These are phyloP conservation scores for Scheffersomyces ergatensis DNA, from an alignment of 805 yeast genomes.

Conservation along the genomic window DNA sequence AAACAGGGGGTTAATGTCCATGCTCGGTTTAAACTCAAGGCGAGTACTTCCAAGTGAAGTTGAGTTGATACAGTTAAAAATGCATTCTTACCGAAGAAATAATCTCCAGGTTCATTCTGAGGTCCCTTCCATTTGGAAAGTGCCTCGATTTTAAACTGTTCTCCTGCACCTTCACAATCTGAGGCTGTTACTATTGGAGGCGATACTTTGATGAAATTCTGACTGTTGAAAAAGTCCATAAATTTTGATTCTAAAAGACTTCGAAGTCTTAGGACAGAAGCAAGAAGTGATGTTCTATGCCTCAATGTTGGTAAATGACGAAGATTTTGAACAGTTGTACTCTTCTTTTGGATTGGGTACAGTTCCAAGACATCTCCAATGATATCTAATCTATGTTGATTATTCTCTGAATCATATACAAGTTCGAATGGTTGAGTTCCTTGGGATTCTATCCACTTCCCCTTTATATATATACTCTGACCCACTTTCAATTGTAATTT, in stretches of 20 bases:
- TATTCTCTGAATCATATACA: conserved; percentile 19
- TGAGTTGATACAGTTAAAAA: conserved; percentile 90
- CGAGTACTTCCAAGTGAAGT: conserved; percentile 79
- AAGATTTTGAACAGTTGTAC: conserved; percentile 61
- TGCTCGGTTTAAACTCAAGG: conserved; percentile 72
- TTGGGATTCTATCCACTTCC: conserved; percentile 30
- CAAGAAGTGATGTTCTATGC: conserved; percentile 65
- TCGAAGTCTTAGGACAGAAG: conserved; percentile 69
- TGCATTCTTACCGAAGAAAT: conserved; percentile 65
- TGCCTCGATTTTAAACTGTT: conserved; percentile 62
- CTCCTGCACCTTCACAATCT: conserved; percentile 98
- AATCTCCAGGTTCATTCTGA: conserved; percentile 10
- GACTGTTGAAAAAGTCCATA: conserved; percentile 49
- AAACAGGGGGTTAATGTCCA: conserved; percentile 93
- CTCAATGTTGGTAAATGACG: conserved; percentile 75
- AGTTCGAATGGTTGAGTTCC: conserved; percentile 35
- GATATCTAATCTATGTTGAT: conserved; percentile 36
- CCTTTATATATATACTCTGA: conserved; percentile 34
- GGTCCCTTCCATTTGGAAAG: conserved; percentile 15
- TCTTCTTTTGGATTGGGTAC: conserved; percentile 85
- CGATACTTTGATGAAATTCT: conserved; percentile 65
- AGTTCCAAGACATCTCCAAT: conserved; percentile 60
- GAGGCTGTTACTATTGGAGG: conserved; percentile 88
- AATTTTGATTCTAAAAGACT: conserved; percentile 60
- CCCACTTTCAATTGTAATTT: conserved; percentile 45